Percentiles rank a stretch among this genome's conserved stretches.
Conservation (phyloP, 305 asterid species). For the Fraxinus greggii region DNA sequence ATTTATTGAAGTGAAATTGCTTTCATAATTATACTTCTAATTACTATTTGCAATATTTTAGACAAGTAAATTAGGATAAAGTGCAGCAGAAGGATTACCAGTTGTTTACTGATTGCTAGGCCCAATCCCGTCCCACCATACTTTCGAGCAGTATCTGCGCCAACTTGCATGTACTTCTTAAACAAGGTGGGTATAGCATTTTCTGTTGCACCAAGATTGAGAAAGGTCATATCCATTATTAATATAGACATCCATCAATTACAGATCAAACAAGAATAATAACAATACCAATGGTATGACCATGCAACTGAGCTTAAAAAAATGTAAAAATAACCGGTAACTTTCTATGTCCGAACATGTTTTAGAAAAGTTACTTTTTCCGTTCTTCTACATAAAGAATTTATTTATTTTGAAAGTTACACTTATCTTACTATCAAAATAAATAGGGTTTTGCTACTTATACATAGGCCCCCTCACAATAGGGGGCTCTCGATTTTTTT, state of each 20-base stretch:
- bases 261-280: slow-evolving; percentile 1
- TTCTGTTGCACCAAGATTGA: slow-evolving; percentile 42
- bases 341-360: neutral
- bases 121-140: slow-evolving; percentile 98
- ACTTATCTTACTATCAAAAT: neutral
- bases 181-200: slow-evolving; percentile 71
- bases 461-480: neutral
- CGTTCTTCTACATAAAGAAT: neutral
- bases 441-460: neutral
- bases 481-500: neutral
- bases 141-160: slow-evolving; percentile 87
- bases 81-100: slow-evolving; percentile 44
- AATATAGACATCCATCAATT: neutral
- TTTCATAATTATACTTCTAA: neutral
- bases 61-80: neutral
- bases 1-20: neutral
- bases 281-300: neutral
- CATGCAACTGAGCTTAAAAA: neutral
- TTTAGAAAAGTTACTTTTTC: neutral
- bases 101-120: slow-evolving; percentile 84
- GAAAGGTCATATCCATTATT: neutral
- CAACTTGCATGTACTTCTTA: slow-evolving; percentile 95
- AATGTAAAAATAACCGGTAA: neutral
- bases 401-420: neutral
- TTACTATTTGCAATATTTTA: neutral